phyloP scores from a whole-genome alignment of 1,284 basidiomycete species.

The Marasmius oreades region DNA sequence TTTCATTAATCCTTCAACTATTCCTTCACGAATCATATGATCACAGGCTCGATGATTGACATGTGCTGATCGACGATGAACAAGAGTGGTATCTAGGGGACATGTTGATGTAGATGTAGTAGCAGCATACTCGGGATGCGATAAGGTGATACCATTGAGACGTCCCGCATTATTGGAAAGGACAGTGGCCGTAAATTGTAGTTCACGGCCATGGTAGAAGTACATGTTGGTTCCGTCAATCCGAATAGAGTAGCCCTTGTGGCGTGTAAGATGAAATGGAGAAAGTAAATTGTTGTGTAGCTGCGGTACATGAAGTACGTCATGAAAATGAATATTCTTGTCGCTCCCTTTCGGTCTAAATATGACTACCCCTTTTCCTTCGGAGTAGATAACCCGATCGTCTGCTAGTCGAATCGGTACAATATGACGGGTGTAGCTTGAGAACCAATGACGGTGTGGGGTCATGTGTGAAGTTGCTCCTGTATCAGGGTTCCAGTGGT shows the following conservation, averaged over 20 bases:
- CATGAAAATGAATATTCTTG: too few relatives aligned
- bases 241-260: constrained; percentile 12
- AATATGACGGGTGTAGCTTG: too few relatives aligned
- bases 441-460: too few relatives aligned
- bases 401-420: too few relatives aligned
- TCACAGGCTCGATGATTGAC: neutral
- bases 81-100: constrained; percentile 19
- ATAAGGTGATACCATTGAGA: neutral
- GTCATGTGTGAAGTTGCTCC: too few relatives aligned
- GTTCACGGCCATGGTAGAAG: neutral
- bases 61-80: constrained; percentile 27
- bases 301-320: too few relatives aligned
- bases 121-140: neutral
- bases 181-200: constrained; percentile 17
- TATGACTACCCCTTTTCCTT: too few relatives aligned
- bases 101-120: constrained; percentile 2
- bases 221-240: constrained; percentile 15
- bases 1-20: constrained; percentile 4
- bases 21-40: neutral
- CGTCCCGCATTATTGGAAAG: constrained; percentile 11
- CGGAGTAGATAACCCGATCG: too few relatives aligned
- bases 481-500: too few relatives aligned
- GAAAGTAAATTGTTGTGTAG: too few relatives aligned
- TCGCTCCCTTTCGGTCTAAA: too few relatives aligned
- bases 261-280: too few relatives aligned